These are phyloP conservation scores for Fraxinus anomala DNA, from an alignment of 257 asterid genomes.

Conservation along the genomic window DNA sequence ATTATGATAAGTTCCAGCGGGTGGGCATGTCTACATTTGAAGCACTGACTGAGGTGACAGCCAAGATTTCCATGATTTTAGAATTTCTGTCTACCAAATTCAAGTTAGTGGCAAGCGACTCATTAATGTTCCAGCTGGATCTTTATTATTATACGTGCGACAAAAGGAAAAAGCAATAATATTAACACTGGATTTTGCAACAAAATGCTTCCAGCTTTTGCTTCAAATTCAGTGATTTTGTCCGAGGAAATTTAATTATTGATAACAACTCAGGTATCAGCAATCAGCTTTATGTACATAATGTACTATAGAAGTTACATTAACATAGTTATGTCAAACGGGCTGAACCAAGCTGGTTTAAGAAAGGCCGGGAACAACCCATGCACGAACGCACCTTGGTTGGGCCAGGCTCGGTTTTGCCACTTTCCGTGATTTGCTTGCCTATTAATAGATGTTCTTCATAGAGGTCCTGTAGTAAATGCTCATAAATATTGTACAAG, in stretches of 20 bases:
- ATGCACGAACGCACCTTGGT: too few species aligned
- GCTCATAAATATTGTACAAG: not conserved
- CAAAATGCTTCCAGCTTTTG: not conserved
- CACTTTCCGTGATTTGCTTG: too few species aligned
- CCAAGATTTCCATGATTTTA: not conserved
- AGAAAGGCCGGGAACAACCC: not conserved
- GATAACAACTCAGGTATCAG: not conserved
- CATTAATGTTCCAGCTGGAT: not conserved
- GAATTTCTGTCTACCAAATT: not conserved
- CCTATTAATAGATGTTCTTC: not conserved
- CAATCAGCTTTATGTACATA: not conserved
- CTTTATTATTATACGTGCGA: not conserved
- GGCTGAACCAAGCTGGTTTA: not conserved
- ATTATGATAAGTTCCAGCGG: slow-evolving; percentile 23
- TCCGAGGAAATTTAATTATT: not conserved
- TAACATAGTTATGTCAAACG: not conserved
- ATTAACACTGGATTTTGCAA: not conserved
- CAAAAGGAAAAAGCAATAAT: not conserved
- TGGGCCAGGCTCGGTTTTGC: too few species aligned
- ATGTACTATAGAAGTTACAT: not conserved
- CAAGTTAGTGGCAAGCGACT: slow-evolving; percentile 5
- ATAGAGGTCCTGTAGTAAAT: not conserved
- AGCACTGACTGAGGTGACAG: not conserved
- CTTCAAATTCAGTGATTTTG: not conserved
- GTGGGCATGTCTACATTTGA: not conserved